phyloP scores from a whole-genome alignment of 208 protist species.

The Crithidia brevicula region DNA sequence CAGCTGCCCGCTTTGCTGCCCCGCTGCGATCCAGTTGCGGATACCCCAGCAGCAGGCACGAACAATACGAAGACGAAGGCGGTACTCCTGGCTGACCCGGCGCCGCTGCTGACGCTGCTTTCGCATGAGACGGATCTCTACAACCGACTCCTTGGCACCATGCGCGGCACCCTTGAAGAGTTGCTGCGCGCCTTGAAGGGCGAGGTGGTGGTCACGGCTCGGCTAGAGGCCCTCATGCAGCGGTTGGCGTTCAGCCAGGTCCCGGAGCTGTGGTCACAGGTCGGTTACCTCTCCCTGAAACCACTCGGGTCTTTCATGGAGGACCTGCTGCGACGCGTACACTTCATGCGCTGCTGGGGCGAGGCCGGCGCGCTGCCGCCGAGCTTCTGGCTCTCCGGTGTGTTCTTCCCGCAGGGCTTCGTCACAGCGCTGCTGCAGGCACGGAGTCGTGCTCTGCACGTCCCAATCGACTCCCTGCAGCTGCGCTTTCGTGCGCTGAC shows the following conservation, averaged over 20 bases:
- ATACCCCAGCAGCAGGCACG: background rate
- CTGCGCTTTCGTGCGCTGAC: constrained; percentile 67
- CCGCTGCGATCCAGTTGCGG: constrained; percentile 39
- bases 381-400: constrained; percentile 96
- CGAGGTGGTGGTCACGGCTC: constrained; percentile 86
- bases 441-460: constrained; percentile 78
- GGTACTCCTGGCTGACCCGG: constrained; percentile 45
- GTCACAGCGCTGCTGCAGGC: constrained; percentile 91
- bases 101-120: constrained; percentile 83
- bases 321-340: constrained; percentile 89
- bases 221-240: constrained; percentile 79
- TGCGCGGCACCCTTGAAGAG: constrained; percentile 59
- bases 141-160: constrained; percentile 70
- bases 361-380: constrained; percentile 82
- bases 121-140: constrained; percentile 91
- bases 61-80: background rate
- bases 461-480: constrained; percentile 89
- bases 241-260: constrained; percentile 88
- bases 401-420: constrained; percentile 98
- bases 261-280: constrained; percentile 88
- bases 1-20: constrained; percentile 60
- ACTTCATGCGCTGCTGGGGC: constrained; percentile 93
- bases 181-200: constrained; percentile 84
- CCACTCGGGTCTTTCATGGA: constrained; percentile 94
- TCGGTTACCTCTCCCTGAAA: constrained; percentile 95